Percentiles rank a stretch among this genome's conserved stretches.
Evolutionary conservation across 2,329 filamentous ascomycete genomes (phyloP).

Genomic region (Colletotrichum orbiculare): DNA sequence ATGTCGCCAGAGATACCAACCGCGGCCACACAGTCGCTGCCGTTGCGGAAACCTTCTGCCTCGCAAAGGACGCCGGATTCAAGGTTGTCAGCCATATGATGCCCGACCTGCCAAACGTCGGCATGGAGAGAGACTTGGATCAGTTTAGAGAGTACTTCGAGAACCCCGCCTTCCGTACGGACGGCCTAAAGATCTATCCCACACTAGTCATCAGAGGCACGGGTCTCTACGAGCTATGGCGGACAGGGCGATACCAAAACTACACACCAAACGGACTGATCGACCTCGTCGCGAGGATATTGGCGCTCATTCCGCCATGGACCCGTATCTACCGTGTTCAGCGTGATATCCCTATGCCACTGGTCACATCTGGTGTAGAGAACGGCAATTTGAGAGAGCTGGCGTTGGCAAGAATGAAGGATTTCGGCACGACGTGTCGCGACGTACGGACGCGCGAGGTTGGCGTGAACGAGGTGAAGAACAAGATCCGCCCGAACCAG

Average conservation of each 20-base stretch:
- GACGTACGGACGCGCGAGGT: constrained; percentile 97
- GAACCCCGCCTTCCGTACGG: constrained; percentile 93
- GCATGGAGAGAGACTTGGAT: constrained; percentile 96
- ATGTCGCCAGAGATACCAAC: constrained; percentile 98
- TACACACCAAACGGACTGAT: constrained; percentile 98
- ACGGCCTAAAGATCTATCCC: constrained; percentile 97
- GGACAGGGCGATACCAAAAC: constrained; percentile 96
- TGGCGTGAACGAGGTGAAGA: constrained; percentile 98
- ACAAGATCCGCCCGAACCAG: constrained; percentile 97
- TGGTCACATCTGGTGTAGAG: constrained; percentile 98
- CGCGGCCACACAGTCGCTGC: constrained; percentile 94
- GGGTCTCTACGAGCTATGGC: constrained; percentile 96
- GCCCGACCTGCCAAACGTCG: constrained; percentile 97
- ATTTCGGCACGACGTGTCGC: constrained; percentile 96
- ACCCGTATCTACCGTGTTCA: constrained; percentile 98
- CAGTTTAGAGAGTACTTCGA: constrained; percentile 99
- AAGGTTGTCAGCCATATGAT: constrained; percentile 99
- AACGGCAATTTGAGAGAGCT: constrained; percentile 96
- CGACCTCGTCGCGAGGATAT: constrained; percentile 94
- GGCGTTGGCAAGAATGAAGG: constrained; percentile 97
- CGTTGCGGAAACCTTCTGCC: constrained; percentile 94
- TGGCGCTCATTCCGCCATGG: constrained; percentile 95
- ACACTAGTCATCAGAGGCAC: constrained; percentile 97
- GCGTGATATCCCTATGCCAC: constrained; percentile 98
- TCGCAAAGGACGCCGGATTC: constrained; percentile 98